Conservation (phyloP, 192 early-diverging fungal genomes). For the Pilobolus umbonatus region DNA sequence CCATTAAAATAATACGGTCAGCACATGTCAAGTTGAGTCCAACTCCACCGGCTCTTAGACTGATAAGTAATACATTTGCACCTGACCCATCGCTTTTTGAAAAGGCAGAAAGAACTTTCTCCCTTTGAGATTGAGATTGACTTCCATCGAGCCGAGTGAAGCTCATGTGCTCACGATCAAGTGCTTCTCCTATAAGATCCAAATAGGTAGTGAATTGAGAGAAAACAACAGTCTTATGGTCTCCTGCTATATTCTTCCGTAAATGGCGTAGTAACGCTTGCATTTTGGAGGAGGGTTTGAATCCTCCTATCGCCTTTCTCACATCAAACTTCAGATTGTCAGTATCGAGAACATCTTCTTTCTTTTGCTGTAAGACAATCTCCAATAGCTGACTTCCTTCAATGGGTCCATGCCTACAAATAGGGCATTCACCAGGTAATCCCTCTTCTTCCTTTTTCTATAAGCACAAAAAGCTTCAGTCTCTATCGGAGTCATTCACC, state of each 20-base stretch:
- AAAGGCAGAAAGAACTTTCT: conserved; percentile 52
- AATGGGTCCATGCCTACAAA: conserved; percentile 47
- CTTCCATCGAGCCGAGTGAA: conserved; percentile 82
- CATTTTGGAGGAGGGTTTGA: conserved; percentile 38
- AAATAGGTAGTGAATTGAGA: conserved; percentile 92
- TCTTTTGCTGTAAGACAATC: conserved; percentile 9
- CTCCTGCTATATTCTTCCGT: conserved; percentile 14
- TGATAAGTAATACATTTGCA: conserved; percentile 55
- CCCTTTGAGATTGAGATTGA: conserved; percentile 53
- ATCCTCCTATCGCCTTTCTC: conserved; percentile 21
- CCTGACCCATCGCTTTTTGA: neutral
- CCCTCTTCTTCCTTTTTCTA: conserved; percentile 44
- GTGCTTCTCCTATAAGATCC: conserved; percentile 58
- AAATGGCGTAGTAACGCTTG: conserved; percentile 43
- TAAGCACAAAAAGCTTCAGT: neutral
- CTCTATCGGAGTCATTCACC: no score
- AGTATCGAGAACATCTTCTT: neutral
- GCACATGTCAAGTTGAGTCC: conserved; percentile 74
- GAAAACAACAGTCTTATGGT: conserved; percentile 80
- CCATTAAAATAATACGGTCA: conserved; percentile 64
- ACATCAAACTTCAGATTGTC: conserved; percentile 6
- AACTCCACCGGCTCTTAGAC: conserved; percentile 71
- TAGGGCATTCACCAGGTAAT: conserved; percentile 46
- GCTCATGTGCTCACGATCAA: conserved; percentile 48
- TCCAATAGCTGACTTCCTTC: conserved; percentile 42